Base-by-base conservation (phyloP, 441 rosid genomes). In the Raphanus hybrid region DNA sequence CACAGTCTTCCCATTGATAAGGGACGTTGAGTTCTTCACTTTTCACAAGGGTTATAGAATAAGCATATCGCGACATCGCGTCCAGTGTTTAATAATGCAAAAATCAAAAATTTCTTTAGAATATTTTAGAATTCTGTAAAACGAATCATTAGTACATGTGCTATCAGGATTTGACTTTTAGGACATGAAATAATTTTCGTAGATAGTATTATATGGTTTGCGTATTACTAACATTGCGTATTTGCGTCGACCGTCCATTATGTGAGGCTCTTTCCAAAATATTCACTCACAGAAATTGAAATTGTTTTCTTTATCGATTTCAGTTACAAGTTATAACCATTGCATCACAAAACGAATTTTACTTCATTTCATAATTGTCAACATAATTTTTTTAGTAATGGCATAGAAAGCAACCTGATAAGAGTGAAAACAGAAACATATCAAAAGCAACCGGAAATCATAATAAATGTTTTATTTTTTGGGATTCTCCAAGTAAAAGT, bases 401-500 rank as follows among this genome's bases (percentile, higher is more conserved):
- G 41, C 67, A 64, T 23, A 39, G 20, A 11, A 77, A 11, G 48
- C 26, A 76, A 70, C 52, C 39, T 54, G 43, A 18, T 64, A 70
- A 76, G 26, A 39, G 54, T 3, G 62, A 58, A 3, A 15, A 20
- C 8, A 34, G 39, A 64, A 11, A 4, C 12, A 43, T 14, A 6
- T 6, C 9, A 58, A 45, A 48, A 52, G 32, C 62, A 58, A n/a
- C 29, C 34, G 11, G 14, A 37, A 18, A 37, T 43, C 6, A 41
- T 66, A 37, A 37, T 4, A 0, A 11, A 41, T 45, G 18, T 8
- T 7, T 55, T 70, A 80, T 0, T 64, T 80, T 18, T 75, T 67
- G 37, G 80, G 75, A 61, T 84, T 81, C 83, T 85, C 79, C 83
- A 82, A 76, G 73, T 80, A 80, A 78, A 74, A 78, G 12, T 77